phyloP scores from a whole-genome alignment of 2,329 filamentous ascomycete genomes.

The Chaetomiaceae sp. region DNA sequence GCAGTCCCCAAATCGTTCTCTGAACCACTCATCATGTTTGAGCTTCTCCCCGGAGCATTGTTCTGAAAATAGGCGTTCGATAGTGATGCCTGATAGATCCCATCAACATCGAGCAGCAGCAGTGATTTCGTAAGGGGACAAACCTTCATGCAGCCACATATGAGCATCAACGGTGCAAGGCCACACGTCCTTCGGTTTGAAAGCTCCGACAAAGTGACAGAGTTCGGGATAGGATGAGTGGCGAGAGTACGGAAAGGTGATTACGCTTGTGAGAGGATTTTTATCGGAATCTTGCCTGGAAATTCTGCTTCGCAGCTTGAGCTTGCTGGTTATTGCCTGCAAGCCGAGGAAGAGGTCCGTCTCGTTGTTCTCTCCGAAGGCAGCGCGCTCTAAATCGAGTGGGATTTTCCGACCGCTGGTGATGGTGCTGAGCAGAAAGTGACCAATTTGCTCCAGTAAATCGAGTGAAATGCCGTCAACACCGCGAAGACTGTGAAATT shows the following conservation, averaged over 20 bases:
- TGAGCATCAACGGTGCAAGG: slow-evolving; percentile 69
- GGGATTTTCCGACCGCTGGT: slow-evolving; percentile 31
- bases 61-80: slow-evolving; percentile 65
- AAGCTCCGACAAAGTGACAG: slow-evolving; percentile 60
- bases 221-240: slow-evolving; percentile 85
- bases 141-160: slow-evolving; percentile 55
- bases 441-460: slow-evolving; percentile 23
- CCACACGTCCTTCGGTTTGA: slow-evolving; percentile 71
- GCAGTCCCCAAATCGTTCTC: slow-evolving; percentile 23
- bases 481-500: slow-evolving; percentile 23
- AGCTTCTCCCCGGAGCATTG: slow-evolving; percentile 60
- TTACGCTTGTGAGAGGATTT: slow-evolving; percentile 35
- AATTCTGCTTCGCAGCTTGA: slow-evolving; percentile 10
- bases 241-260: slow-evolving; percentile 76
- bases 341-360: slow-evolving; percentile 26
- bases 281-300: not conserved
- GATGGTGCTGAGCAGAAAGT: slow-evolving; percentile 20
- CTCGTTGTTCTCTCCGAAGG: slow-evolving; percentile 30
- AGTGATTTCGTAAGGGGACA: not conserved
- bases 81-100: slow-evolving; percentile 44
- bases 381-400: slow-evolving; percentile 30
- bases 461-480: slow-evolving; percentile 18
- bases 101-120: not conserved
- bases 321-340: slow-evolving; percentile 25
- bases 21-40: slow-evolving; percentile 60